Conservation (phyloP, 345 rosid genomes). For the Pistacia integerrima region DNA sequence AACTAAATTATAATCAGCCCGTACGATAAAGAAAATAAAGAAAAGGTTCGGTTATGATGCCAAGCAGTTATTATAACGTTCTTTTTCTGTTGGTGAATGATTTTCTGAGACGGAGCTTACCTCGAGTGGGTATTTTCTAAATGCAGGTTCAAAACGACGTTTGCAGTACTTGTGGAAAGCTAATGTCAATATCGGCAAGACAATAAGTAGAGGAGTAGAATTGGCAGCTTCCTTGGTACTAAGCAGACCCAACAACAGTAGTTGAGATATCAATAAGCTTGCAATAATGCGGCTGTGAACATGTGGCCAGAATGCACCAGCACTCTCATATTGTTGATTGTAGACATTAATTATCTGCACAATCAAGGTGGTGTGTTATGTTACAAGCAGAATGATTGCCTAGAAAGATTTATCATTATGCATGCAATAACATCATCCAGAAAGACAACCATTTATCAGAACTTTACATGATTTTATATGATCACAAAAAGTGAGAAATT, state of each 20-base stretch:
- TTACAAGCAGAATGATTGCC: not conserved
- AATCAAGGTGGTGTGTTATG: slow-evolving; percentile 8
- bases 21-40: not conserved
- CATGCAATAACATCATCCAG: not conserved
- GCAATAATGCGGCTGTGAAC: slow-evolving; percentile 85
- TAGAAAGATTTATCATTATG: not conserved
- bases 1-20: not conserved
- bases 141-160: slow-evolving; percentile 92
- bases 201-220: slow-evolving; percentile 79
- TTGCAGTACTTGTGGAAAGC: slow-evolving; percentile 92
- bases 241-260: slow-evolving; percentile 82
- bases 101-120: slow-evolving; percentile 36
- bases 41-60: not conserved
- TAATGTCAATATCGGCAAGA: slow-evolving; percentile 79
- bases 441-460: not conserved
- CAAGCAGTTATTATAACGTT: not conserved
- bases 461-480: not conserved
- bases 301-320: slow-evolving; percentile 98
- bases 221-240: slow-evolving; percentile 87
- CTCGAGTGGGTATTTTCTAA: slow-evolving; percentile 86
- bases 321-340: slow-evolving; percentile 90
- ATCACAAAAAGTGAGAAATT: not conserved
- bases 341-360: slow-evolving; percentile 89
- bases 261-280: slow-evolving; percentile 86
- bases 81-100: not conserved